Evolutionary conservation across 352 stramenopile genomes (phyloP).

Genomic region (Ophiocytium majus): DNA sequence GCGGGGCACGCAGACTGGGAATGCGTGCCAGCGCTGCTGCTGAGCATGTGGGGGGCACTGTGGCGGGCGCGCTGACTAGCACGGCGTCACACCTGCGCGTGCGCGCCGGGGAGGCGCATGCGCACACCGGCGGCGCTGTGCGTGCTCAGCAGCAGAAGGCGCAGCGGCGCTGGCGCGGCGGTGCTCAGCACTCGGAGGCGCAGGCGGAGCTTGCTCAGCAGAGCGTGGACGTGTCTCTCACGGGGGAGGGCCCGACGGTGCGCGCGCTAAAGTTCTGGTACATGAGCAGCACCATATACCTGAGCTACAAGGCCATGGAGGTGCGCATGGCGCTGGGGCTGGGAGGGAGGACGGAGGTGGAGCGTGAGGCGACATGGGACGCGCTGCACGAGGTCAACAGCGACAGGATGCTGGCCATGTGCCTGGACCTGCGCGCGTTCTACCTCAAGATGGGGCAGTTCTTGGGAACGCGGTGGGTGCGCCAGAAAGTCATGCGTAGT

Average conservation of each 20-base stretch:
- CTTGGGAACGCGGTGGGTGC: slow-evolving; percentile 38
- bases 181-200: background rate
- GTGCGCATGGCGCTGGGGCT: background rate
- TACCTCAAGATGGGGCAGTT: slow-evolving; percentile 59
- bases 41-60: background rate
- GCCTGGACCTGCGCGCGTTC: slow-evolving; percentile 56
- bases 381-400: slow-evolving; percentile 52
- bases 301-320: slow-evolving; percentile 25
- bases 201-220: background rate
- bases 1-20: background rate
- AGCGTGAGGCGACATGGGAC: slow-evolving; percentile 8
- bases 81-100: background rate
- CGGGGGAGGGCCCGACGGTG: too few species aligned
- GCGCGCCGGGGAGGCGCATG: too few species aligned
- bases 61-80: background rate
- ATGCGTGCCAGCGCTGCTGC: background rate
- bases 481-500: too few species aligned
- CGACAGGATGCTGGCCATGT: slow-evolving; percentile 44
- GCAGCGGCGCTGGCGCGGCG: background rate
- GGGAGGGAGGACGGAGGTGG: background rate
- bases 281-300: background rate
- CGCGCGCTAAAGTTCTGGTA: slow-evolving; percentile 11
- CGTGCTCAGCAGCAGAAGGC: background rate
- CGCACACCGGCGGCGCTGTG: too few species aligned
- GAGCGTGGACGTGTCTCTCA: too few species aligned